Evolutionary conservation across 208 protist species (phyloP), one percentile per base, ranked within the genome.

Genomic region (Crithidia sp.): DNA sequence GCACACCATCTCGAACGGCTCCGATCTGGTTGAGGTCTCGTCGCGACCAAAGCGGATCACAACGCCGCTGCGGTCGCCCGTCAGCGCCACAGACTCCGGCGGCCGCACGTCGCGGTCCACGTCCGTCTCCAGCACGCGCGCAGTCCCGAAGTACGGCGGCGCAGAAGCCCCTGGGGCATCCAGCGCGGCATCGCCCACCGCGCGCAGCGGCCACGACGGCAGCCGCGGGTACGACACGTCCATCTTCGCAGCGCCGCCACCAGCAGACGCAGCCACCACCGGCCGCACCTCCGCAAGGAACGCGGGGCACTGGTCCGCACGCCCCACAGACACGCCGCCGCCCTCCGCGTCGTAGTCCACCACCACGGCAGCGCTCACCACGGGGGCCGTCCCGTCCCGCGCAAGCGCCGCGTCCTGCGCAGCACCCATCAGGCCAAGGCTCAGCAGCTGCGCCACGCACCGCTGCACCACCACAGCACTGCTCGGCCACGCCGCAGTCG

Each of bases 141-240:
- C 70, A 37, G 70, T 75, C 8, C 59, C 61, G n/a, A 75, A 56
- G 70, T 68, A 68, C 41, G 61, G 17, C 8, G 53, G 64, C 64
- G 12, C n/a, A 2, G 28, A 12, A 4, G 16, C 47, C 0, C 49
- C 49, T 19, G 36, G 5, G 58, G 16, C 37, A 13, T 45, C 5
- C 39, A 4, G 5, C 0, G n/a, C 17, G 12, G 19, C 7, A 5
- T 61, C 7, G 9, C 13, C 37, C 37, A 8, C n/a, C 5, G 45
- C 7, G 3, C 36, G 44, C 49, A 62, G 61, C 9, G 70, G 70
- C 70, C 61, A 75, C 41, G 43, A 39, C 43, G 70, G 70, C 59
- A 75, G 36, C n/a, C 61, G 61, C 43, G 62, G 62, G 43, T 41
- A 67, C 49, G 62, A 49, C 14, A 67, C 39, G 39, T 61, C 39